These are phyloP conservation scores for Fagopyrum homotropicum DNA, from an alignment of 148 eudicot genomes.

Conservation along the genomic window DNA sequence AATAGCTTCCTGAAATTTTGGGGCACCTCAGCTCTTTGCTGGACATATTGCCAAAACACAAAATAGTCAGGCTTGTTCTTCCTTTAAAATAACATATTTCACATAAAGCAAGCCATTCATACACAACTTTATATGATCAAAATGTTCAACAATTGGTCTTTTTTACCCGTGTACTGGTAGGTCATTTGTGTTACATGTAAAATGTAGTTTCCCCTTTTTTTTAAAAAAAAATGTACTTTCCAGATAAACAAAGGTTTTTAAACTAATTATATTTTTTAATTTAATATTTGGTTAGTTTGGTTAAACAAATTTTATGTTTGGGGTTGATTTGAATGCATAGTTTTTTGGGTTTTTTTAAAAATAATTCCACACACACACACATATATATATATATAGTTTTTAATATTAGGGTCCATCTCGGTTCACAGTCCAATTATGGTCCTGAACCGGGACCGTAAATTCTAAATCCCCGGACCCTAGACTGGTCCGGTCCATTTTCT, in stretches of 20 bases:
- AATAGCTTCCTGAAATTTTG: constrained; percentile 61
- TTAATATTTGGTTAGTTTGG: too few species aligned
- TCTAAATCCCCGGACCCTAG: too few species aligned
- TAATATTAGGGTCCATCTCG: too few species aligned
- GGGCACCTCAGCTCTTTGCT: constrained; percentile 71
- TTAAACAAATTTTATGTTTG: too few species aligned
- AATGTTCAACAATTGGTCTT: not conserved
- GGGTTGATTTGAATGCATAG: too few species aligned
- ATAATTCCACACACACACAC: too few species aligned
- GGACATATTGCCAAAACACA: constrained; percentile 24
- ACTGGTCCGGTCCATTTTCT: too few species aligned
- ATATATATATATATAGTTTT: too few species aligned
- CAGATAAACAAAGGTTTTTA: not conserved
- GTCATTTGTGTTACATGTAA: not conserved
- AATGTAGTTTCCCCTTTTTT: not conserved
- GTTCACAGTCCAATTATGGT: too few species aligned
- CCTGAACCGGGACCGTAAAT: too few species aligned
- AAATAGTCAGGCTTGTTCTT: not conserved
- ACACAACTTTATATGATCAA: not conserved
- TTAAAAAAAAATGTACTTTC: not conserved
- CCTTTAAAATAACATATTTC: too few species aligned
- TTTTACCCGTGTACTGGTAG: not conserved
- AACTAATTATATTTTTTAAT: not conserved
- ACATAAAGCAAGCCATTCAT: not conserved
- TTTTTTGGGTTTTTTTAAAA: too few species aligned